A percentile compares a stretch with the other conserved stretches of the same genome.
phyloP scores from a whole-genome alignment of 106 monocot genomes.

The Allium sativum region DNA sequence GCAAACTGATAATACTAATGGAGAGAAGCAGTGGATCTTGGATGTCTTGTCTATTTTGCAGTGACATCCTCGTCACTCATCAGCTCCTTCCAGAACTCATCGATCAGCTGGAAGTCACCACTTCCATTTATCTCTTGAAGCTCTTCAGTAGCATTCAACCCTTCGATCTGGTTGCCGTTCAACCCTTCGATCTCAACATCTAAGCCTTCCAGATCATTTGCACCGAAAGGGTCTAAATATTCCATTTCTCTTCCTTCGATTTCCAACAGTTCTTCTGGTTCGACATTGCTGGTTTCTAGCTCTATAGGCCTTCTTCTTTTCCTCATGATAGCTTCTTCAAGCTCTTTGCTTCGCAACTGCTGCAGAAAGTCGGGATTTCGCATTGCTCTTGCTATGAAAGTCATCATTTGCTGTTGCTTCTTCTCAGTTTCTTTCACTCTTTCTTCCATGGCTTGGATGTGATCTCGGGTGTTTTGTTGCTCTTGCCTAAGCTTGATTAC shows the following conservation, averaged over 20 bases:
- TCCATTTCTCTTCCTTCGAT: no score
- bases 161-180: no score
- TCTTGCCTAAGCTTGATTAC: conserved; percentile 73
- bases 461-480: conserved; percentile 52
- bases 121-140: not conserved
- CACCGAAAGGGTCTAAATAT: no score
- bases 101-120: conserved; percentile 20
- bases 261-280: not conserved
- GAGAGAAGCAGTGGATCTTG: no score
- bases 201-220: conserved; percentile 2
- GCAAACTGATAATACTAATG: no score
- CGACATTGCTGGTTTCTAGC: not conserved
- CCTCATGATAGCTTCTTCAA: conserved; percentile 27
- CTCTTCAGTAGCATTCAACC: not conserved
- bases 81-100: conserved; percentile 43
- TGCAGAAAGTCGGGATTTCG: conserved; percentile 58
- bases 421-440: conserved; percentile 56
- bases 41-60: not conserved
- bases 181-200: conserved; percentile 8
- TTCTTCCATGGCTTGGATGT: conserved; percentile 48
- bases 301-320: conserved; percentile 26
- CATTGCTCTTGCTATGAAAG: conserved; percentile 61
- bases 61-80: conserved; percentile 18
- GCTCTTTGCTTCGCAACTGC: conserved; percentile 41
- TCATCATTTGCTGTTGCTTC: conserved; percentile 73